Evolutionary conservation across 2,329 filamentous ascomycete genomes (phyloP).

Genomic region (Talaromyces sp.): DNA sequence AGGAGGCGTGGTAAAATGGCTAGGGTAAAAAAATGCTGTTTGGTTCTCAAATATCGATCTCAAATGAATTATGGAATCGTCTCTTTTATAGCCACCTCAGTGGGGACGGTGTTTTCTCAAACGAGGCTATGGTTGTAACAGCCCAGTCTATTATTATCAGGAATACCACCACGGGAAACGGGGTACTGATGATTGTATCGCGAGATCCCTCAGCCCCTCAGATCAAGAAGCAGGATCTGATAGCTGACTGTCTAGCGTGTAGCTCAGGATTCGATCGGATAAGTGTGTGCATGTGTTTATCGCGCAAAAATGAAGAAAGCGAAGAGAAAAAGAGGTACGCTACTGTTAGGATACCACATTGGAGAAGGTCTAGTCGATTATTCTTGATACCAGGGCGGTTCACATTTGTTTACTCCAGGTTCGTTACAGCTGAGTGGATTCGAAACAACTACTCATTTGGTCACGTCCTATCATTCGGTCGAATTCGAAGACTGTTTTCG

Average conservation of each 20-base stretch:
- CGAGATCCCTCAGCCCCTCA: not conserved
- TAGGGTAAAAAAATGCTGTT: not conserved
- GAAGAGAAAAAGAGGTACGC: not conserved
- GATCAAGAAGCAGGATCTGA: not conserved
- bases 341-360: not conserved
- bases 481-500: not conserved
- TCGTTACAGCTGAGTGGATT: not conserved
- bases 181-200: not conserved
- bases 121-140: slow-evolving; percentile 1
- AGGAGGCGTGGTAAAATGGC: not conserved
- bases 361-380: not conserved
- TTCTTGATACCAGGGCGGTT: not conserved
- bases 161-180: not conserved
- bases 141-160: not conserved
- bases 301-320: not conserved
- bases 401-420: not conserved
- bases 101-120: not conserved
- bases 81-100: slow-evolving; percentile 5
- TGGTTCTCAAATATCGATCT: not conserved
- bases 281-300: not conserved
- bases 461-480: not conserved
- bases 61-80: not conserved
- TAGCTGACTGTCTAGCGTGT: not conserved
- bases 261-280: not conserved
- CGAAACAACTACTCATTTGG: not conserved